phyloP scores from a whole-genome alignment of 495 filamentous ascomycete species.

The Xylaria longipes region DNA sequence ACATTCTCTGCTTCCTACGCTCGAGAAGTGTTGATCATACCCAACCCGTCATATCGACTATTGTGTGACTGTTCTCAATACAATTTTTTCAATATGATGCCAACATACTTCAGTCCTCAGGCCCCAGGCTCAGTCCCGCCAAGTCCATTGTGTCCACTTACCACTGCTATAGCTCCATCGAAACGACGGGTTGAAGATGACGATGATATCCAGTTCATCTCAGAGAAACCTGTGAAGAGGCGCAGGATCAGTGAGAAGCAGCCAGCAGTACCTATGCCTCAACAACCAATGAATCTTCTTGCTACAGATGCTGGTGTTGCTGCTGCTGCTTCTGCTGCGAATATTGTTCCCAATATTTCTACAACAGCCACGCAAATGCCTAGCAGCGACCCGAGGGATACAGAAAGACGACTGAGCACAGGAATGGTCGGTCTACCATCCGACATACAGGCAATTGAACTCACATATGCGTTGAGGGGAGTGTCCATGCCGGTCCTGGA shows the following conservation, averaged over 20 bases:
- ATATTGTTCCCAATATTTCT: slow-evolving; percentile 7
- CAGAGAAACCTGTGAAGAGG: slow-evolving; percentile 51
- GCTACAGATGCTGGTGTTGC: neutral
- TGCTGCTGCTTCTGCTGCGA: neutral
- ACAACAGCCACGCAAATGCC: slow-evolving; percentile 2
- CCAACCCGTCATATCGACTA: neutral
- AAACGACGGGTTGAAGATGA: slow-evolving; percentile 48
- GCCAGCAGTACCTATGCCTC: neutral
- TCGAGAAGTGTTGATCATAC: neutral
- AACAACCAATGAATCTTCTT: slow-evolving; percentile 18
- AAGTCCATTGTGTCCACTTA: neutral
- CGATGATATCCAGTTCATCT: slow-evolving; percentile 54
- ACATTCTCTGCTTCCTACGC: neutral
- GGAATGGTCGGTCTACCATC: slow-evolving; percentile 42
- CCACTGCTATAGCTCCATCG: slow-evolving; percentile 23
- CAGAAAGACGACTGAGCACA: slow-evolving; percentile 42
- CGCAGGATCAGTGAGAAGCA: slow-evolving; percentile 38
- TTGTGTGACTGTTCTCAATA: neutral
- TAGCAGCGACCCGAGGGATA: slow-evolving; percentile 23
- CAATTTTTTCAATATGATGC: slow-evolving; percentile 21
- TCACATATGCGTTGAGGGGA: slow-evolving; percentile 33
- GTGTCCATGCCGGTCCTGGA: slow-evolving; percentile 44
- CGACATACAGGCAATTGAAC: slow-evolving; percentile 33
- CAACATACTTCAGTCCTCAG: slow-evolving; percentile 18
- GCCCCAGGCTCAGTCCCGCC: neutral